Percentiles rank a stretch among this genome's conserved stretches.
These are phyloP conservation scores for Leishmania tropica DNA, from an alignment of 208 protist species.

Conservation along the genomic window DNA sequence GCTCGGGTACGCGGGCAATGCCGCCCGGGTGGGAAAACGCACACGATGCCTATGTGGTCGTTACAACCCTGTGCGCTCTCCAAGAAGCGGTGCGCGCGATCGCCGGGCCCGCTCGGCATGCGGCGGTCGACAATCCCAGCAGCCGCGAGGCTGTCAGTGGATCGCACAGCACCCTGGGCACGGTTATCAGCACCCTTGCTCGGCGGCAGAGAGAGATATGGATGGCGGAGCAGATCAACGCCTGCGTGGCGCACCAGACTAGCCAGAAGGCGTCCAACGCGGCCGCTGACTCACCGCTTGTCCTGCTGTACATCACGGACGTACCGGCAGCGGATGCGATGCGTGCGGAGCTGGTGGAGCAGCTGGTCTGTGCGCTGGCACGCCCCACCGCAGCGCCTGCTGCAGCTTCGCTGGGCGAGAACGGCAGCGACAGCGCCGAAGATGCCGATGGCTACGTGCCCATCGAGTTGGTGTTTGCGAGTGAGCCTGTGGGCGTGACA, in stretches of 20 bases:
- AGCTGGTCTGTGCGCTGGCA: not conserved
- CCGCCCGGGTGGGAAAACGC: not conserved
- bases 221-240: not conserved
- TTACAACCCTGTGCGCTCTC: constrained; percentile 15
- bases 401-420: not conserved
- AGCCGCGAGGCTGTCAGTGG: not conserved
- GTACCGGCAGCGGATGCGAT: constrained; percentile 7
- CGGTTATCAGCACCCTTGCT: constrained; percentile 4
- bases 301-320: constrained; percentile 28
- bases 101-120: not conserved
- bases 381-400: not conserved
- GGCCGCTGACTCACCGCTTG: constrained; percentile 20
- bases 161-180: not conserved
- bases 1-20: not conserved
- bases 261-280: not conserved
- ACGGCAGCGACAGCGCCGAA: constrained; percentile 2
- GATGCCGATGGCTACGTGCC: constrained; percentile 5
- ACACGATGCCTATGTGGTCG: constrained; percentile 22
- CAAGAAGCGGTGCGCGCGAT: constrained; percentile 15
- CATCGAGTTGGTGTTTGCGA: constrained; percentile 47
- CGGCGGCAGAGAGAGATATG: constrained; percentile 4
- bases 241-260: not conserved
- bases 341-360: constrained; percentile 16
- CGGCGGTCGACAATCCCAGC: not conserved
- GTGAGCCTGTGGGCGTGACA: not conserved